Conservation (phyloP, 345 rosid species). For the Gossypium longicalyx region DNA sequence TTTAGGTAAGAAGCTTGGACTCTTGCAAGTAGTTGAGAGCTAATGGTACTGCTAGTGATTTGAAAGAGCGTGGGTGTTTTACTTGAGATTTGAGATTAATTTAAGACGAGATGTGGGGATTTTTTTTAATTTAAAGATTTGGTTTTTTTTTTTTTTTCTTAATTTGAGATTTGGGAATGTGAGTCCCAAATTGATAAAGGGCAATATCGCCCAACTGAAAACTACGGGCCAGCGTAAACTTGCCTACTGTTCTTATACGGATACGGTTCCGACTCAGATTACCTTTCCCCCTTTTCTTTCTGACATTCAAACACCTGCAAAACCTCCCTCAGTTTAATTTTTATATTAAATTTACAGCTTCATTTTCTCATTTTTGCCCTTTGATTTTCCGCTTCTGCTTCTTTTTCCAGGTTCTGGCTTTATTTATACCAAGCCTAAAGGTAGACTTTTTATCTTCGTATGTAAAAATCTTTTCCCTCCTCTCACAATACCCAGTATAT, state of each 20-base stretch:
- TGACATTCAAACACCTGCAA: not conserved
- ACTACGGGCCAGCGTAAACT: not conserved
- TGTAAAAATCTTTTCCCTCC: not conserved
- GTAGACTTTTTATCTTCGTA: not conserved
- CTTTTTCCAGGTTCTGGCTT: not conserved
- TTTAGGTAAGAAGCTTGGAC: too few species aligned
- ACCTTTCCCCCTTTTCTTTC: not conserved
- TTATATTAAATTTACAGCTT: not conserved
- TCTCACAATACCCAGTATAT: not conserved
- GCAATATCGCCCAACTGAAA: not conserved
- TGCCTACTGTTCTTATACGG: not conserved
- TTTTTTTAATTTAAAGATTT: too few species aligned
- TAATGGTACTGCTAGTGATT: too few species aligned
- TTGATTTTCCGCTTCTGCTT: not conserved
- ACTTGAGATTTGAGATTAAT: too few species aligned
- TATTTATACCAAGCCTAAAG: conserved; percentile 8
- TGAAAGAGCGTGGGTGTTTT: too few species aligned
- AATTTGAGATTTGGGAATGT: too few species aligned
- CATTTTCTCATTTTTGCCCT: not conserved
- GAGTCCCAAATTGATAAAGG: not conserved
- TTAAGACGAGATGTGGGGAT: too few species aligned
- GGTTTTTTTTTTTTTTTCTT: too few species aligned
- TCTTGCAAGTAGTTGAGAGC: too few species aligned
- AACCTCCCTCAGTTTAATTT: not conserved
- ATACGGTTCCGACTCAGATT: not conserved